phyloP scores from a whole-genome alignment of 805 yeast species.

The Wickerhamomyces ciferrii region DNA sequence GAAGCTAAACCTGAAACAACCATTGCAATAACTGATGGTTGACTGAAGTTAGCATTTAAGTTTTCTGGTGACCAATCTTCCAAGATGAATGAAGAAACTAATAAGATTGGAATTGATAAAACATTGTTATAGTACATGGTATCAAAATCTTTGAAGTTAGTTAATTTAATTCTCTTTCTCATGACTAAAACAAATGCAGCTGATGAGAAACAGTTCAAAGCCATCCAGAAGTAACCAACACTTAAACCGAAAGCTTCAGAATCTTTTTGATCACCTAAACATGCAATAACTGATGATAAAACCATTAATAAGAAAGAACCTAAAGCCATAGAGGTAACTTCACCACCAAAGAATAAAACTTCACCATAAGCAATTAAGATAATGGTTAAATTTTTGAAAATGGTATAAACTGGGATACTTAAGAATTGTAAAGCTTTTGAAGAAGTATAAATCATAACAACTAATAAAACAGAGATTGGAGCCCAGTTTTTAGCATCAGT shows the following conservation, averaged over 20 bases:
- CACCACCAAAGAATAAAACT: slow-evolving; percentile 94
- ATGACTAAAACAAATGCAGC: slow-evolving; percentile 90
- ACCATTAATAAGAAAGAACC: slow-evolving; percentile 91
- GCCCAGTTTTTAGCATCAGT: slow-evolving; percentile 94
- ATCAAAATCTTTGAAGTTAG: slow-evolving; percentile 94
- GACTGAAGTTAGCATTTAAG: slow-evolving; percentile 67
- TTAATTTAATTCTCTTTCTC: slow-evolving; percentile 97
- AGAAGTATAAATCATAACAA: slow-evolving; percentile 91
- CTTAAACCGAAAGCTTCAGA: slow-evolving; percentile 34
- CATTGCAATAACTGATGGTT: slow-evolving; percentile 73
- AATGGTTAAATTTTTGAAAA: slow-evolving; percentile 95
- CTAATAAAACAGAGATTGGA: slow-evolving; percentile 87
- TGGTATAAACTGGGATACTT: slow-evolving; percentile 93
- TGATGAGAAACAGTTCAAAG: slow-evolving; percentile 86
- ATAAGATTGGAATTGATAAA: slow-evolving; percentile 84
- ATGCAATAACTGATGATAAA: slow-evolving; percentile 91
- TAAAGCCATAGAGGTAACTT: slow-evolving; percentile 83
- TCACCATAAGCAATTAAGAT: slow-evolving; percentile 98
- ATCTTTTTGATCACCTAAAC: slow-evolving; percentile 67
- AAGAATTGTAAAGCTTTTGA: slow-evolving; percentile 91
- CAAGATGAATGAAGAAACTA: slow-evolving; percentile 65
- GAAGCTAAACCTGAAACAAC: slow-evolving; percentile 89
- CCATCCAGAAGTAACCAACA: slow-evolving; percentile 96
- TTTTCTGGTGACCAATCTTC: slow-evolving; percentile 94
- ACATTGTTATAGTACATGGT: slow-evolving; percentile 98